Base-by-base conservation (phyloP, 2,329 filamentous ascomycete species). In the Claviceps quebecensis region DNA sequence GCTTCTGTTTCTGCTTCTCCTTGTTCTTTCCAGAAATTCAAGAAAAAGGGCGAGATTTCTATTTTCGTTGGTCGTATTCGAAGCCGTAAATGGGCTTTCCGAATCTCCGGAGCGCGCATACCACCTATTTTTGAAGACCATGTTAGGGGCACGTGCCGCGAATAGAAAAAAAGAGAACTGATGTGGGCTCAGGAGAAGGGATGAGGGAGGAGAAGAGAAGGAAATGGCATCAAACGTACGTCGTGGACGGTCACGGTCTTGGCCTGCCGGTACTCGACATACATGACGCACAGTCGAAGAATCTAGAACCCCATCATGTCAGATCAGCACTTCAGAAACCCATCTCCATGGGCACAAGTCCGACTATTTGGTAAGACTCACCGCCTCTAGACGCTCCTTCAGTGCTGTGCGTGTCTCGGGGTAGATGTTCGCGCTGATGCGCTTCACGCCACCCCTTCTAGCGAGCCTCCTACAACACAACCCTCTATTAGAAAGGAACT, bases 361-460 rank as follows among this genome's bases (percentile, higher is more conserved):
- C 19, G 4, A 16, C 4, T 4, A n/a, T 26, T 1, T 4, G 11
- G 3, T 5, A 19, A 4, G 39, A 43, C 67, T 37, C 67, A 82
- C 79, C 29, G 56, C 55, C 5, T 67, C 57, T 0, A 90, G 65
- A 0, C 73, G 69, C 0, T 58, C 54, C 22, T 72, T 77, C 1
- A 90, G 49, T 0, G 71, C 77, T 0, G 4, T 17, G 0, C 86
- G 71, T 0, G 74, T 64, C 0, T 86, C 81, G 0, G 80, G 71
- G 58, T 90, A 90, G 2, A 89, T 82, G 0, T 45, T 56, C 0
- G 62, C 75, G 0, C 81, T 83, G 8, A 90, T 87, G 0, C 86
- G 72, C 62, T 89, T 89, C 0, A 91, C 82, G 0, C 86, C 86
- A 1, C 86, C 86, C 6, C 86, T 80, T 5, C 86, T 78, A 1